A percentile compares a stretch with the other conserved stretches of the same genome.
These are phyloP conservation scores for Phanerochaete carnosa DNA, from an alignment of 768 basidiomycete species.

Conservation along the genomic window DNA sequence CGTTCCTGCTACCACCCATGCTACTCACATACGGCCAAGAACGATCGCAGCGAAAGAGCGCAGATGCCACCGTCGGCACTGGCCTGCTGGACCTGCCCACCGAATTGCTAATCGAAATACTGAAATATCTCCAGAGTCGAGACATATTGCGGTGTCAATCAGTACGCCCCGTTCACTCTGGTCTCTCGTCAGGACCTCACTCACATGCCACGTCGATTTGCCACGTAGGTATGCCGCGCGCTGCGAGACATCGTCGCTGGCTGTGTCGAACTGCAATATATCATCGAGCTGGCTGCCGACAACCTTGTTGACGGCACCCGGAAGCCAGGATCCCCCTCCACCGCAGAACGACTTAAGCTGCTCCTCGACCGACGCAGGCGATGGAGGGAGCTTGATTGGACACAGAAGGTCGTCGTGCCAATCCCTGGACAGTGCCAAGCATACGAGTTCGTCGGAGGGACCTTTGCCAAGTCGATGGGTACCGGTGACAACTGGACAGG, in stretches of 20 bases:
- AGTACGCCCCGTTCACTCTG: slow-evolving; percentile 8
- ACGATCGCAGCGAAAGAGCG: background rate
- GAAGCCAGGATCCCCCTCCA: slow-evolving; percentile 10
- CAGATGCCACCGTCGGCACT: background rate
- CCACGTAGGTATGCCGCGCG: slow-evolving; percentile 21
- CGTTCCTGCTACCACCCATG: background rate
- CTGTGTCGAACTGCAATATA: slow-evolving; percentile 27
- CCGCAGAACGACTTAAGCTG: slow-evolving; percentile 30
- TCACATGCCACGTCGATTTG: background rate
- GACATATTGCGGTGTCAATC: slow-evolving; percentile 12
- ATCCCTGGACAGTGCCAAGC: slow-evolving; percentile 40
- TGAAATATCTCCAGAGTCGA: slow-evolving; percentile 13
- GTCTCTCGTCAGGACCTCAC: too few relatives aligned
- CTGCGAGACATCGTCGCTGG: slow-evolving; percentile 17
- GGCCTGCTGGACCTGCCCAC: slow-evolving; percentile 14
- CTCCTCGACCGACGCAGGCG: slow-evolving; percentile 32
- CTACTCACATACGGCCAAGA: background rate
- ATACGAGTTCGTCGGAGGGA: slow-evolving; percentile 60
- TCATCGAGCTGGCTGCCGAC: slow-evolving; percentile 30
- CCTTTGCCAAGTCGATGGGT: slow-evolving; percentile 44
- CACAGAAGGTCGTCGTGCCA: slow-evolving; percentile 19
- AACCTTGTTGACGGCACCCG: slow-evolving; percentile 23
- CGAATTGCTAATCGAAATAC: slow-evolving; percentile 17
- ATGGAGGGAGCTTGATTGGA: slow-evolving; percentile 34
- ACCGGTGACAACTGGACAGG: slow-evolving; percentile 5